These are phyloP conservation scores for Boletus mariae DNA, from an alignment of 1,284 basidiomycete genomes.

Conservation along the genomic window DNA sequence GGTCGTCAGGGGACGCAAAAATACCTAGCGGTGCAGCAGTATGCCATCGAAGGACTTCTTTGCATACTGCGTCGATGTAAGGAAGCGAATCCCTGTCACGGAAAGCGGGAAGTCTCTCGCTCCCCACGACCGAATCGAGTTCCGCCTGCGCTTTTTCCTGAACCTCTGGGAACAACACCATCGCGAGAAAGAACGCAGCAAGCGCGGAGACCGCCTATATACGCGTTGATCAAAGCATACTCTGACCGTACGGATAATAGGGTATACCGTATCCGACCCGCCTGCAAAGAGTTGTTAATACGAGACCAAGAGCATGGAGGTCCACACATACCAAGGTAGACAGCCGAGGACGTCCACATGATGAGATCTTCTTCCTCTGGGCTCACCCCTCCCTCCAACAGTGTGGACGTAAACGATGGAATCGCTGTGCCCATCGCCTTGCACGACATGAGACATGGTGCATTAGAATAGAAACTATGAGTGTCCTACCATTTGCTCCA, in stretches of 20 bases:
- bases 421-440: conserved; percentile 38
- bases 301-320: not conserved
- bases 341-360: conserved; percentile 18
- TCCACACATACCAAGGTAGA: conserved; percentile 12
- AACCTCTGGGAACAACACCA: conserved; percentile 25
- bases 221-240: not conserved
- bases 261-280: conserved; percentile 22
- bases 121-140: conserved; percentile 23
- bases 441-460: not conserved
- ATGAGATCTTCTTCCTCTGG: conserved; percentile 25
- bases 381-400: conserved; percentile 10
- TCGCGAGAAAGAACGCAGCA: conserved; percentile 28
- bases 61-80: conserved; percentile 25
- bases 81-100: conserved; percentile 19
- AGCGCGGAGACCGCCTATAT: conserved; percentile 37
- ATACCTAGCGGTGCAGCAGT: conserved; percentile 13
- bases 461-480: not conserved
- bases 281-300: conserved; percentile 14
- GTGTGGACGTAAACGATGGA: conserved; percentile 38
- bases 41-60: conserved; percentile 27
- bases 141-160: conserved; percentile 24
- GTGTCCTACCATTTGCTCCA: conserved; percentile 37
- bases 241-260: conserved; percentile 3
- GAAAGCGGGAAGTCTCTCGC: conserved; percentile 18
- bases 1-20: not conserved